Percentiles rank a stretch among this genome's conserved stretches.
phyloP scores from a whole-genome alignment of 805 yeast genomes.

The Kuraishia ogatae region DNA sequence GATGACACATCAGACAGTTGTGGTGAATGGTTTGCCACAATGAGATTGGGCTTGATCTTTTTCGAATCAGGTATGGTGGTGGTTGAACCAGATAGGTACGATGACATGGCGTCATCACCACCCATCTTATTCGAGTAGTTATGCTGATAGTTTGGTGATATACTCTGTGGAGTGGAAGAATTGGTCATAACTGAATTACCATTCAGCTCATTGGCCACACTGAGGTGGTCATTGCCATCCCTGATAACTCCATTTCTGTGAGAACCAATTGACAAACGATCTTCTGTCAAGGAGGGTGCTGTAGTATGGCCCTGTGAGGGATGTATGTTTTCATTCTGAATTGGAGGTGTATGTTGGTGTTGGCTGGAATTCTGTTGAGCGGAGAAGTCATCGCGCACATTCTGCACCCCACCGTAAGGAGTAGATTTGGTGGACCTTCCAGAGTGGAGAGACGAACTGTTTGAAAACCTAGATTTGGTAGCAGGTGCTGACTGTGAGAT shows the following conservation, averaged over 20 bases:
- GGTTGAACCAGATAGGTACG: not conserved
- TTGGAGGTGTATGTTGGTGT: not conserved
- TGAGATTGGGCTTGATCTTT: not conserved
- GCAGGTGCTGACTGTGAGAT: not conserved
- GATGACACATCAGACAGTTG: not conserved
- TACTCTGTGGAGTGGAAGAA: not conserved
- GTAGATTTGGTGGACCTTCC: not conserved
- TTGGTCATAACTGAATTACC: not conserved
- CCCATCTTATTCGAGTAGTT: not conserved
- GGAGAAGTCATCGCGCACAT: not conserved
- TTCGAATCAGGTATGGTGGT: not conserved
- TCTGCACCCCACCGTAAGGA: not conserved
- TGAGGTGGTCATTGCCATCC: not conserved
- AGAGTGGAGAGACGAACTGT: not conserved
- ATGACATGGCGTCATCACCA: not conserved
- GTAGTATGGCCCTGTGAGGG: not conserved
- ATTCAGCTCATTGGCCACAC: not conserved
- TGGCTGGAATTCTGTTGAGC: not conserved
- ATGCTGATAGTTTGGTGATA: not conserved
- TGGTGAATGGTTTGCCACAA: not conserved
- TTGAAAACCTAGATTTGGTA: not conserved
- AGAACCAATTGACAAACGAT: not conserved
- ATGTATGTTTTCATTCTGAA: not conserved
- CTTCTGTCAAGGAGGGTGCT: not conserved
- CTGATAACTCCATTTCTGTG: not conserved